Percentiles rank a stretch among this genome's conserved stretches.
Conservation (phyloP, 2,329 filamentous ascomycete species). For the Ascocoryne sarcoides region DNA sequence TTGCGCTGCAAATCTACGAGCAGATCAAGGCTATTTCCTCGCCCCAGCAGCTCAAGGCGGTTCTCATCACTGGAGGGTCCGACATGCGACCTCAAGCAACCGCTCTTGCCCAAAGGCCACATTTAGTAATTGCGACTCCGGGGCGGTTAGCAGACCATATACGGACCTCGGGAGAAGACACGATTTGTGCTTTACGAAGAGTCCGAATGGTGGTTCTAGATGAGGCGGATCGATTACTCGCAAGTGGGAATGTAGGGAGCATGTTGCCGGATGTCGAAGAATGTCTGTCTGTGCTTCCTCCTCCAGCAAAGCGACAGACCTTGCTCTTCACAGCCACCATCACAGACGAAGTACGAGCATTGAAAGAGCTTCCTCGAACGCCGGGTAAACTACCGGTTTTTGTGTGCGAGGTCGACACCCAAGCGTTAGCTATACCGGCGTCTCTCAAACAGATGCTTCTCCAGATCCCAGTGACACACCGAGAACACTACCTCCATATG, state of each 20-base stretch:
- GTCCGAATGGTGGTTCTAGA: constrained; percentile 86
- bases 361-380: constrained; percentile 68
- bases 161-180: constrained; percentile 82
- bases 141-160: constrained; percentile 92
- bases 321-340: constrained; percentile 94
- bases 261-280: constrained; percentile 94
- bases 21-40: constrained; percentile 90
- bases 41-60: constrained; percentile 75
- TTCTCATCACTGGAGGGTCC: constrained; percentile 84
- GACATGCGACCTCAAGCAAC: constrained; percentile 91
- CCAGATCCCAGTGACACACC: constrained; percentile 81
- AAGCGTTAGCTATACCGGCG: constrained; percentile 65
- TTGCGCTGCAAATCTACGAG: constrained; percentile 93
- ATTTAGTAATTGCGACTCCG: constrained; percentile 90
- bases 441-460: constrained; percentile 80
- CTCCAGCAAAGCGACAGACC: constrained; percentile 74
- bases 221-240: constrained; percentile 85
- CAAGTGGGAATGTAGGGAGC: constrained; percentile 62
- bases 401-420: constrained; percentile 79
- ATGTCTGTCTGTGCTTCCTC: constrained; percentile 73
- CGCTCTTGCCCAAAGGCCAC: constrained; percentile 70
- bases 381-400: constrained; percentile 69
- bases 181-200: constrained; percentile 69
- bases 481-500: constrained; percentile 89
- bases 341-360: constrained; percentile 79